Base-by-base conservation (phyloP, 495 filamentous ascomycete species). In the Aspergillus diversus region DNA sequence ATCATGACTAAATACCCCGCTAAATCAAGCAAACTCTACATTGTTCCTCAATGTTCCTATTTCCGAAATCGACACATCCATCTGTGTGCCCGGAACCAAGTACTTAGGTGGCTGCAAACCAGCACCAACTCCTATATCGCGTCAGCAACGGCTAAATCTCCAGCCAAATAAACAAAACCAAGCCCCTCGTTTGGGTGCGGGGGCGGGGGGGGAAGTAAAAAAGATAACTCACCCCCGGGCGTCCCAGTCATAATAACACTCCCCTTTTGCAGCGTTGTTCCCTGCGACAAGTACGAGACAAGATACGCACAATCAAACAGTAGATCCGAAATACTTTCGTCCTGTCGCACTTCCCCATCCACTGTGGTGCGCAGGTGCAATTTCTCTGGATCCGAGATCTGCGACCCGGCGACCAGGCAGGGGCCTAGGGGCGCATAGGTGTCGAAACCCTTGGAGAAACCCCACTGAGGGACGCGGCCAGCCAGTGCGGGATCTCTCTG, bases 171-270 rank as follows among this genome's bases (percentile, higher is more conserved):
- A 27, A 27, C 21, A 27, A 27, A 27, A 27, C 21, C 1, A 27
- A n/a, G 46, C 16, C 6, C 6, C 16, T 49, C 16, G 13, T 49
- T 49, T 49, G 3, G 46, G 35, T n/a, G 7, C 9, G 15, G 34
- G 52, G 15, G 11, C 11, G 32, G 31, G n/a, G 9, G n/a, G 11
- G n/a, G 4, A 5, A 43, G n/a, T 5, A 8, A 43, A 12, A 43
- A 43, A 17, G 31, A 50, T 13, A 3, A 52, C 59, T 55, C 37
- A 59, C 66, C 66, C 7, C 54, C 62, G 50, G 75, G 74, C 69
- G 89, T 92, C 58, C 89, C 89, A 21, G 89, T 91, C 66, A 90
- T 90, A 56, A 92, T 89, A 42, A 91, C 49, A 71, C 89, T 88
- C 1, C 90, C 90, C 13, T 87, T 87, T 54, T 88, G 65, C 53